Conservation (phyloP, 208 protist genomes). For the Leishmania tropica region DNA sequence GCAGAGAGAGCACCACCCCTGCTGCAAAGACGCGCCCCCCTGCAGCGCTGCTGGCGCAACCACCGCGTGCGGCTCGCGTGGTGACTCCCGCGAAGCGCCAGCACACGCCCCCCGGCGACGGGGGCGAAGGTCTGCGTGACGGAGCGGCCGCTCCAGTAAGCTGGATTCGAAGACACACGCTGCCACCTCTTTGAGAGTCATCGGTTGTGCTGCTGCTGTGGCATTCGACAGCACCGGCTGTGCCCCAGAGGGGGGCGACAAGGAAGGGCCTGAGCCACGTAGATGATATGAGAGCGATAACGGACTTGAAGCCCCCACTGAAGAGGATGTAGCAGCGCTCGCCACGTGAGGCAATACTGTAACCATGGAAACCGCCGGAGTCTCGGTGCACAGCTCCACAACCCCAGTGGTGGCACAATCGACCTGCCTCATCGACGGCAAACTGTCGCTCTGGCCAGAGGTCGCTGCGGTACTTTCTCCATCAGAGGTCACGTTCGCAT, state of each 20-base stretch:
- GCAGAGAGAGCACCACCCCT: constrained; percentile 20
- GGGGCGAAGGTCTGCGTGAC: not conserved
- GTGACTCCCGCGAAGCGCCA: not conserved
- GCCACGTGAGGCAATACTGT: not conserved
- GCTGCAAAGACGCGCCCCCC: not conserved
- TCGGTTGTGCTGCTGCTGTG: not conserved
- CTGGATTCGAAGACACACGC: not conserved
- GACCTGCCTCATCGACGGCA: not conserved
- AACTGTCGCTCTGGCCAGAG: not conserved
- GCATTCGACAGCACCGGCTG: not conserved
- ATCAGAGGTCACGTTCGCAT: not conserved
- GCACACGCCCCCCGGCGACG: not conserved
- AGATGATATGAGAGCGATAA: not conserved
- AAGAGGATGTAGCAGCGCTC: not conserved
- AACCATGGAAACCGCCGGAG: not conserved
- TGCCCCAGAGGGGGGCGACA: not conserved
- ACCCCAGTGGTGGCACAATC: not conserved
- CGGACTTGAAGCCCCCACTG: not conserved
- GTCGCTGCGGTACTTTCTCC: not conserved
- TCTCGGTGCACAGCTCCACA: constrained; percentile 23
- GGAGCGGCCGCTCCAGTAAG: not conserved
- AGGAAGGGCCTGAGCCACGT: not conserved
- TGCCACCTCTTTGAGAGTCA: not conserved
- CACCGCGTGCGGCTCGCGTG: not conserved
- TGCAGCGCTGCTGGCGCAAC: not conserved